A percentile compares a stretch with the other conserved stretches of the same genome.
phyloP scores from a whole-genome alignment of 2,329 filamentous ascomycete species.

The Pseudocercospora eumusae region DNA sequence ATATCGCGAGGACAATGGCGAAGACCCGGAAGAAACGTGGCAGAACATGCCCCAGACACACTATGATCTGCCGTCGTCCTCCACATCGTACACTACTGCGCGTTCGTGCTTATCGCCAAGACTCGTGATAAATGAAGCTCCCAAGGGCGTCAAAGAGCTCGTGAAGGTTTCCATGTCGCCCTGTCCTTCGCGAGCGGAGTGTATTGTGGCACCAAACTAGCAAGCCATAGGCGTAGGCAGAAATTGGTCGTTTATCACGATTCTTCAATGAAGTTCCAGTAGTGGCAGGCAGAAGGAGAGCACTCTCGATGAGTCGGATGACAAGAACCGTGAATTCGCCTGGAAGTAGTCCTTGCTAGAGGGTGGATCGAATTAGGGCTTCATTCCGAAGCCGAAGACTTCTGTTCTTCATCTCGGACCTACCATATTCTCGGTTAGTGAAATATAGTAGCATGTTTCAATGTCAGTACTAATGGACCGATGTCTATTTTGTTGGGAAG shows the following conservation, averaged over 20 bases:
- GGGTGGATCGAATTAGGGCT: not conserved
- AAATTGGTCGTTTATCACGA: no score
- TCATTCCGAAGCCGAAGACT: constrained; percentile 1
- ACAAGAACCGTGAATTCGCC: not conserved
- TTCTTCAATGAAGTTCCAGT: not conserved
- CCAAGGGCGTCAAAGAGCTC: not conserved
- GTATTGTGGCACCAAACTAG: not conserved
- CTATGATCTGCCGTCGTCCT: not conserved
- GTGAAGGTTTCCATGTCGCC: not conserved
- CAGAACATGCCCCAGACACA: not conserved
- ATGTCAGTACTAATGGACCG: not conserved
- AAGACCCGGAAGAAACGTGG: not conserved
- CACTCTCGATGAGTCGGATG: not conserved
- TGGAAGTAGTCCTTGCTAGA: not conserved
- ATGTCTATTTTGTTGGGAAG: not conserved
- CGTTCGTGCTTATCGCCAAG: not conserved
- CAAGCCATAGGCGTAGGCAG: not conserved
- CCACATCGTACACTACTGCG: not conserved
- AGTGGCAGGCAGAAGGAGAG: not conserved
- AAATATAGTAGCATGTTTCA: not conserved
- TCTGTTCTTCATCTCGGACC: not conserved
- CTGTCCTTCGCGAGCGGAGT: not conserved
- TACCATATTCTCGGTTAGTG: not conserved
- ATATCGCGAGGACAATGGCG: not conserved
- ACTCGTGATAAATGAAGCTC: not conserved